Conservation (phyloP, 345 rosid species). For the Sonneratia alba region DNA sequence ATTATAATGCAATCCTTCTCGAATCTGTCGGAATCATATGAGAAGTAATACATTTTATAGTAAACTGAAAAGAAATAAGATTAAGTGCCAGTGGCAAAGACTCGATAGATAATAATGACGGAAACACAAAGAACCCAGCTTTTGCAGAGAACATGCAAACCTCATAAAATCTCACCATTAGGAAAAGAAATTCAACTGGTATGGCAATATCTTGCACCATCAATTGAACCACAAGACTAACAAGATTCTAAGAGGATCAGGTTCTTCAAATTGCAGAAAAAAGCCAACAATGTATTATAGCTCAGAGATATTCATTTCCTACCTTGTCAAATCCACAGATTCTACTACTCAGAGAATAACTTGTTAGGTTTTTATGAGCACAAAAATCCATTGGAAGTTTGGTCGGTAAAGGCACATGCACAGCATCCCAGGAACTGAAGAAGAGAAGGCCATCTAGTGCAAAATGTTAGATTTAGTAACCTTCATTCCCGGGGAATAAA, state of each 20-base stretch:
- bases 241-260: background rate
- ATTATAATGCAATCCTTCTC: slow-evolving; percentile 92
- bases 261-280: background rate
- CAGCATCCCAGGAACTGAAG: background rate
- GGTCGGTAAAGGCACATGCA: background rate
- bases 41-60: background rate
- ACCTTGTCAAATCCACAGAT: background rate
- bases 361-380: background rate
- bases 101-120: background rate
- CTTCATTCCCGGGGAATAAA: background rate
- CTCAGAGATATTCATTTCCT: background rate
- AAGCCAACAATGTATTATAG: background rate
- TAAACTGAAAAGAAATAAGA: background rate
- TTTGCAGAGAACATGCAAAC: background rate
- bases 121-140: background rate
- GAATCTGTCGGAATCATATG: slow-evolving; percentile 31
- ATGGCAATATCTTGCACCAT: background rate
- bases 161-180: background rate
- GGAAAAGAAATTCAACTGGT: background rate
- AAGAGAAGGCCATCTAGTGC: background rate
- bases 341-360: background rate
- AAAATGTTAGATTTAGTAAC: background rate
- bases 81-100: background rate
- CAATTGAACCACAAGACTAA: background rate
- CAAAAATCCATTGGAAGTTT: background rate